These are phyloP conservation scores for Solanum hybrid DNA, from an alignment of 305 asterid genomes.

Conservation along the genomic window DNA sequence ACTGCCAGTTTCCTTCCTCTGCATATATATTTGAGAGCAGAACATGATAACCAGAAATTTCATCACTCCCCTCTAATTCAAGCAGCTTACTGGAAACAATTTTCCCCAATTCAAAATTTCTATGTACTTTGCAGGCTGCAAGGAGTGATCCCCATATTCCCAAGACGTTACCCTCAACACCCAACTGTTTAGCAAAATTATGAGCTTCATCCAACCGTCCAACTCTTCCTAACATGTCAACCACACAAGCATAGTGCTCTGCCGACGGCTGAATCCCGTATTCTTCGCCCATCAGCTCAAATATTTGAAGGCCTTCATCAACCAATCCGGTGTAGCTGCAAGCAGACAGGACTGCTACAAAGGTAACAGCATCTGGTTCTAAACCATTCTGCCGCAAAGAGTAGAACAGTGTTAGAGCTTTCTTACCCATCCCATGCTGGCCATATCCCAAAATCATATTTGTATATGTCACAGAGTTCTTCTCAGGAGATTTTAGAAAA, in stretches of 20 bases:
- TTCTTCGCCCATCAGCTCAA: constrained; percentile 48
- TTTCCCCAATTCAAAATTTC: constrained; percentile 65
- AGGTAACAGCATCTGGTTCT: constrained; percentile 43
- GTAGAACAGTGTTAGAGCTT: constrained; percentile 43
- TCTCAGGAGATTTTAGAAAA: constrained; percentile 38
- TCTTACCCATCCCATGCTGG: constrained; percentile 76
- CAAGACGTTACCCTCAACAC: constrained; percentile 34
- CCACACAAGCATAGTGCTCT: constrained; percentile 70
- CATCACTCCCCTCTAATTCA: constrained; percentile 37
- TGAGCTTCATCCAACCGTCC: constrained; percentile 81
- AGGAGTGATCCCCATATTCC: constrained; percentile 90
- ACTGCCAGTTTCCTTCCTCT: constrained; percentile 76
- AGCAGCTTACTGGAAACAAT: constrained; percentile 58
- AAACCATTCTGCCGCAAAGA: constrained; percentile 38
- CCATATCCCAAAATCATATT: constrained; percentile 88
- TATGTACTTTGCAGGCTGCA: constrained; percentile 63
- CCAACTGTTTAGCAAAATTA: constrained; percentile 45
- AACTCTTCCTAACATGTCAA: constrained; percentile 83
- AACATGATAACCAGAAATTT: constrained; percentile 52
- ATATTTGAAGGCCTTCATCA: constrained; percentile 55
- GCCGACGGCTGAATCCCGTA: constrained; percentile 43
- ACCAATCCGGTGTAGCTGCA: constrained; percentile 65
- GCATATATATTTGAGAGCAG: constrained; percentile 82
- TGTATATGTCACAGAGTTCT: constrained; percentile 63
- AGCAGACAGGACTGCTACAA: constrained; percentile 62